These are phyloP conservation scores for Saprolegnia parasitica DNA, from an alignment of 352 stramenopile species.

Conservation along the genomic window DNA sequence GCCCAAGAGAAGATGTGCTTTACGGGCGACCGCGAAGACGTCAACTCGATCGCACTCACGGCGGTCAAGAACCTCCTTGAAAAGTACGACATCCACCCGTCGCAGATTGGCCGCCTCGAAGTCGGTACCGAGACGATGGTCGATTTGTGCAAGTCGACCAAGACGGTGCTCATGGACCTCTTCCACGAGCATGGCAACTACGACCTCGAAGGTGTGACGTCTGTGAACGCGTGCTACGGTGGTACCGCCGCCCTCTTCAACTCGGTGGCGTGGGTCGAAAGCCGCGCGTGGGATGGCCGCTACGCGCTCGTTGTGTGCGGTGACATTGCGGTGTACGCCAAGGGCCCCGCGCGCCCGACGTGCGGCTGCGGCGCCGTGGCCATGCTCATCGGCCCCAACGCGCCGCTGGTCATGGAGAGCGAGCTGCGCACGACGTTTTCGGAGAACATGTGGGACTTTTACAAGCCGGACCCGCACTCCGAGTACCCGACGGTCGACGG, in stretches of 20 bases:
- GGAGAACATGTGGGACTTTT: slow-evolving; percentile 97
- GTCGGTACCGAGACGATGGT: slow-evolving; percentile 97
- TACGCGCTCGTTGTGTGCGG: slow-evolving; percentile 94
- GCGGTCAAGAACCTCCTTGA: slow-evolving; percentile 45
- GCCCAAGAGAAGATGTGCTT: slow-evolving; percentile 71
- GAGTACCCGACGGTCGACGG: slow-evolving; percentile 97
- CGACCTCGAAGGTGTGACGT: slow-evolving; percentile 89
- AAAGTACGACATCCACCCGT: slow-evolving; percentile 76
- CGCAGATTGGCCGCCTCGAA: slow-evolving; percentile 91
- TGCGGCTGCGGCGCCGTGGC: slow-evolving; percentile 92
- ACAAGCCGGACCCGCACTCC: slow-evolving; percentile 88
- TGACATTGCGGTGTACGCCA: slow-evolving; percentile 96
- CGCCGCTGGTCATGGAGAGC: slow-evolving; percentile 89
- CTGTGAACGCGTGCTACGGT: slow-evolving; percentile 98
- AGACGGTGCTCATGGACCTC: slow-evolving; percentile 87
- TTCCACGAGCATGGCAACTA: slow-evolving; percentile 64
- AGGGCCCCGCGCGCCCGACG: slow-evolving; percentile 84
- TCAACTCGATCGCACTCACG: slow-evolving; percentile 85
- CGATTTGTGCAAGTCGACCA: slow-evolving; percentile 89
- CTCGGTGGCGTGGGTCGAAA: slow-evolving; percentile 94
- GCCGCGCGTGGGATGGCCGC: slow-evolving; percentile 87
- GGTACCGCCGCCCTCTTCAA: slow-evolving; percentile 97
- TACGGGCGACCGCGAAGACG: slow-evolving; percentile 83
- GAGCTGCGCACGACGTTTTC: slow-evolving; percentile 88
- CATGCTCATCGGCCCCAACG: slow-evolving; percentile 94